A percentile compares a stretch with the other conserved stretches of the same genome.
Conservation (phyloP, 148 eudicot genomes). For the Vaccinium myrtillus region DNA sequence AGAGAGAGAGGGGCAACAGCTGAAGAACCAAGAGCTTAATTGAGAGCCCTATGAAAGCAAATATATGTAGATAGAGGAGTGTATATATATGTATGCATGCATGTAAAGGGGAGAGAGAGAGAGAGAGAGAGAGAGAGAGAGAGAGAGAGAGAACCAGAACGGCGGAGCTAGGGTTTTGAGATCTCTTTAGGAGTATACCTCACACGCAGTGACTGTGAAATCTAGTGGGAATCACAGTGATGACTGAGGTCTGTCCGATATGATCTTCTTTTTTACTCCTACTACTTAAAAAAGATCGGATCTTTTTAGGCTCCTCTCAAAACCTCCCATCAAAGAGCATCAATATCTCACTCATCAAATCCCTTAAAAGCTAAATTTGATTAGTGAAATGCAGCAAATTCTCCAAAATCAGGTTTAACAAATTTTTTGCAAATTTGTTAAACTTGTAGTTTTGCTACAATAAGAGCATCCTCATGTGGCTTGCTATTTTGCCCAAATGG, state of each 20-base stretch:
- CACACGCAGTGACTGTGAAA: neutral
- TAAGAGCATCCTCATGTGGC: too few relatives aligned
- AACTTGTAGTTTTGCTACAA: too few relatives aligned
- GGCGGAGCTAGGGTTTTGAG: constrained; percentile 5
- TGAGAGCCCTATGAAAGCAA: neutral
- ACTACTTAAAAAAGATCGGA: too few relatives aligned
- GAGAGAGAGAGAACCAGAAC: neutral
- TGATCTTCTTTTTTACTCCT: too few relatives aligned
- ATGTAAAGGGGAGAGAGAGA: neutral
- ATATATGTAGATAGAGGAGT: neutral
- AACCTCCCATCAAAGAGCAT: too few relatives aligned
- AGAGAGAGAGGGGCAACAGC: neutral
- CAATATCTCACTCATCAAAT: too few relatives aligned
- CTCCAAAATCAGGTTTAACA: too few relatives aligned
- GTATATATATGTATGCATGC: neutral
- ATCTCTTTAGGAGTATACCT: neutral
- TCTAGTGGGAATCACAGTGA: neutral
- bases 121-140: neutral
- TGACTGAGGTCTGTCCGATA: neutral
- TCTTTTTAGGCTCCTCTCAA: too few relatives aligned
- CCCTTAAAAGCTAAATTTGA: too few relatives aligned
- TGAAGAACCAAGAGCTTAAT: neutral
- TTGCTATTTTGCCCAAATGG: too few relatives aligned
- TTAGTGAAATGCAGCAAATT: too few relatives aligned
- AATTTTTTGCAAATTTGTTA: too few relatives aligned